Conservation (phyloP, 176 grass and related monocot genomes). For the Oryza longistaminata region DNA sequence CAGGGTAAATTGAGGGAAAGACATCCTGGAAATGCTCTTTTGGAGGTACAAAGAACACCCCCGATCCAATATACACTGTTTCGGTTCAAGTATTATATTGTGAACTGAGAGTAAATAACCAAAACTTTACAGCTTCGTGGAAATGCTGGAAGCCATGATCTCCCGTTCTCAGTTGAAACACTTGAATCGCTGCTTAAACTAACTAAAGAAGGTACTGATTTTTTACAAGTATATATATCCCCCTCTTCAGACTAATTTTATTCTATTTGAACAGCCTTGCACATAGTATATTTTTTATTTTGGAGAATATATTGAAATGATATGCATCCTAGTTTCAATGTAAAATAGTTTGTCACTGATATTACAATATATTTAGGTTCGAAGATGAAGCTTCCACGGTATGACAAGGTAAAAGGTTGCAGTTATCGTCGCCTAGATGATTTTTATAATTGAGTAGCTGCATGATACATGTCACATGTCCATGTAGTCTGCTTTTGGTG, state of each 20-base stretch:
- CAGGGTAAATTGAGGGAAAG: constrained; percentile 74
- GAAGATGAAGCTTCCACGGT: constrained; percentile 97
- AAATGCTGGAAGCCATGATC: constrained; percentile 98
- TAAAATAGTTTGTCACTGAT: constrained; percentile 16
- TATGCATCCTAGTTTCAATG: neutral
- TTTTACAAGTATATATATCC: constrained; percentile 15
- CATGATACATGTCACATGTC: constrained; percentile 44
- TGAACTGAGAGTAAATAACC: constrained; percentile 38
- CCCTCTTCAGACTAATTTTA: constrained; percentile 6
- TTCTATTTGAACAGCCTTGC: constrained; percentile 20
- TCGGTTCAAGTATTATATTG: constrained; percentile 30
- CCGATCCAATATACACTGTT: neutral
- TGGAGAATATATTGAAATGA: neutral
- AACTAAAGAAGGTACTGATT: constrained; percentile 79
- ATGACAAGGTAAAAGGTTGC: constrained; percentile 85
- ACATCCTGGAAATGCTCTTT: constrained; percentile 79
- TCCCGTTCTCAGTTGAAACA: constrained; percentile 83
- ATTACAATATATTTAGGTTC: constrained; percentile 59
- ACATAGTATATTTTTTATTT: neutral
- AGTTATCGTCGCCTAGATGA: constrained; percentile 22
- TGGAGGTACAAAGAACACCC: constrained; percentile 67
- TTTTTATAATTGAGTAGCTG: constrained; percentile 37
- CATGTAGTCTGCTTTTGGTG: constrained; percentile 89
- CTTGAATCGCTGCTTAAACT: constrained; percentile 75
- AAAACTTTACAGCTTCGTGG: constrained; percentile 79